phyloP scores from a whole-genome alignment of 352 stramenopile species.

The Pythium myriotylum region DNA sequence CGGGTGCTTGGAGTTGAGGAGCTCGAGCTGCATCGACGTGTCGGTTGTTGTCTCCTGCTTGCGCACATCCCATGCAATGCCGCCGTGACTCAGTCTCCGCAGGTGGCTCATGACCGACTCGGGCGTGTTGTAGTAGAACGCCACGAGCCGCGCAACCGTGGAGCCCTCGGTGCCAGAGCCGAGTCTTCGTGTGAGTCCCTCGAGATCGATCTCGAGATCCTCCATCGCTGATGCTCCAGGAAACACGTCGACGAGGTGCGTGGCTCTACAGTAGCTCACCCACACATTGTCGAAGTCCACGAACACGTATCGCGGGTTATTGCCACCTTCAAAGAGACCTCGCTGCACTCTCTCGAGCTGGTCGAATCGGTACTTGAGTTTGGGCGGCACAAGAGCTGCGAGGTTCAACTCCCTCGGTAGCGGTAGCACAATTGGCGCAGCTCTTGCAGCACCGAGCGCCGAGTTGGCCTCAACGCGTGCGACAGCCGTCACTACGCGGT shows the following conservation, averaged over 20 bases:
- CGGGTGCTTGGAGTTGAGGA: slow-evolving; percentile 31
- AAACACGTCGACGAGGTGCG: slow-evolving; percentile 34
- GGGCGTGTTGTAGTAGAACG: slow-evolving; percentile 40
- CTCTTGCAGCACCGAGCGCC: neutral
- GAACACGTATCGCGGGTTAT: slow-evolving; percentile 33
- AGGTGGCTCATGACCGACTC: slow-evolving; percentile 22
- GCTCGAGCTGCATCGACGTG: slow-evolving; percentile 38
- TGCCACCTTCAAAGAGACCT: slow-evolving; percentile 1
- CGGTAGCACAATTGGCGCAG: neutral
- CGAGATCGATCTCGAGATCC: slow-evolving; percentile 41
- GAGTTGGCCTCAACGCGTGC: neutral
- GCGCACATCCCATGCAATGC: slow-evolving; percentile 30
- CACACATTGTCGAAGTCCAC: slow-evolving; percentile 53
- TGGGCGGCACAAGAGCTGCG: too few species aligned
- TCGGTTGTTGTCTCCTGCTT: slow-evolving; percentile 36
- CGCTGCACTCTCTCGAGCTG: slow-evolving; percentile 3
- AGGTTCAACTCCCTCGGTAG: too few species aligned
- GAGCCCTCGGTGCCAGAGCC: slow-evolving; percentile 9
- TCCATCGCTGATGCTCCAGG: slow-evolving; percentile 26
- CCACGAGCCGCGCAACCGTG: slow-evolving; percentile 22
- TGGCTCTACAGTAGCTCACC: slow-evolving; percentile 27
- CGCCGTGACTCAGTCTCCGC: slow-evolving; percentile 11
- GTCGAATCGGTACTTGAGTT: neutral
- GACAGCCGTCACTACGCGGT: neutral
- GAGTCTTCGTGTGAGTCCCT: slow-evolving; percentile 35